Conservation (phyloP, 1,284 basidiomycete species). For the Pseudozyma flocculosa region DNA sequence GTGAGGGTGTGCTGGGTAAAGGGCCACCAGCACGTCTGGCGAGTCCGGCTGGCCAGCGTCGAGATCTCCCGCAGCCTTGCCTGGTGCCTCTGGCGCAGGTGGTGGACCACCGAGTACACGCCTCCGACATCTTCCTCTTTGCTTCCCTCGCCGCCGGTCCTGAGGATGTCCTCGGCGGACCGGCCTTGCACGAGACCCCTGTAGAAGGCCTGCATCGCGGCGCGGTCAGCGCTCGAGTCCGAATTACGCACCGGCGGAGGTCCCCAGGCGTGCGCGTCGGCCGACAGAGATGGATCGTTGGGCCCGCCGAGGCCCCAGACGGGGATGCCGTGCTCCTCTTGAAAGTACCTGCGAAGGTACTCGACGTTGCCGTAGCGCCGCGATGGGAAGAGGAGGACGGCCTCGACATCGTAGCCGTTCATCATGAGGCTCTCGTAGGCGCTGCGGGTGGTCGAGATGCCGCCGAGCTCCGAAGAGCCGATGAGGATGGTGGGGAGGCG, state of each 20-base stretch:
- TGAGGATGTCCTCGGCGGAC: slow-evolving; percentile 3
- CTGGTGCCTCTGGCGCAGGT: slow-evolving; percentile 69
- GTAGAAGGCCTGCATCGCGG: slow-evolving; percentile 73
- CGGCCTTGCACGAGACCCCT: slow-evolving; percentile 53
- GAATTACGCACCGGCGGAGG: slow-evolving; percentile 59
- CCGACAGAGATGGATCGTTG: background rate
- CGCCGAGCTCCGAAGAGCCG: slow-evolving; percentile 84
- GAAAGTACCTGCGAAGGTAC: slow-evolving; percentile 78
- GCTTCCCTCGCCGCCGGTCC: background rate
- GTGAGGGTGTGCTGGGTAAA: slow-evolving; percentile 80
- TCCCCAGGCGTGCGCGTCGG: slow-evolving; percentile 17
- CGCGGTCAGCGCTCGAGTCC: slow-evolving; percentile 64
- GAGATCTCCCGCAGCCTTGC: slow-evolving; percentile 70
- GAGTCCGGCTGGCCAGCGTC: slow-evolving; percentile 75
- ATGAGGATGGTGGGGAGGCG: slow-evolving; percentile 82
- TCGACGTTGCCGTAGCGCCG: slow-evolving; percentile 69
- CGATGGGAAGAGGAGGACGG: slow-evolving; percentile 79
- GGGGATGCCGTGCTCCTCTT: slow-evolving; percentile 65
- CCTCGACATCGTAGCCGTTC: slow-evolving; percentile 86
- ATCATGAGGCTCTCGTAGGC: slow-evolving; percentile 86
- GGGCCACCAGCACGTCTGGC: slow-evolving; percentile 90
- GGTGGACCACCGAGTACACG: slow-evolving; percentile 64
- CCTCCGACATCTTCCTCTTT: slow-evolving; percentile 51
- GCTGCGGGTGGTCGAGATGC: slow-evolving; percentile 90
- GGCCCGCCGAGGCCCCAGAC: slow-evolving; percentile 55